Evolutionary conservation across 139 green algal genomes (phyloP).

Genomic region (Gonium pectorale): DNA sequence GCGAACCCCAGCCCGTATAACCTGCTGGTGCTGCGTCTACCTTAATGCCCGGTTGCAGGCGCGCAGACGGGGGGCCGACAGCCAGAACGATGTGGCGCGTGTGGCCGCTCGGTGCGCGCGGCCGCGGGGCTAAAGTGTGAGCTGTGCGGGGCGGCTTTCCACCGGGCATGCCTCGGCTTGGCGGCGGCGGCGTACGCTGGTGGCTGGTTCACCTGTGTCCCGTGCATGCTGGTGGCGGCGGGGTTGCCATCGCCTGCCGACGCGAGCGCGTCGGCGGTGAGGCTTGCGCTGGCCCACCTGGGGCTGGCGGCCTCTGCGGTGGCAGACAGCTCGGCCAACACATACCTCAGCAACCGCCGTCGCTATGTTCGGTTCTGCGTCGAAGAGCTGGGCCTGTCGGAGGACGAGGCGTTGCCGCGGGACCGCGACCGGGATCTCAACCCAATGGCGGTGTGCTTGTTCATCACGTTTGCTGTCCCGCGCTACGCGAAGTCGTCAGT

Average conservation of each 20-base stretch:
- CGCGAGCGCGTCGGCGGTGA: not conserved
- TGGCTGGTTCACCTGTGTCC: not conserved
- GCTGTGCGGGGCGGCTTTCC: not conserved
- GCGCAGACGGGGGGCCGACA: too few species aligned
- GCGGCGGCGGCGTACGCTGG: not conserved
- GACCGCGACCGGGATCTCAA: not conserved
- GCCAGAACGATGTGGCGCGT: too few species aligned
- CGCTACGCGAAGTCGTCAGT: not conserved
- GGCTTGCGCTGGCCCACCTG: not conserved
- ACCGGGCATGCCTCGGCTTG: not conserved
- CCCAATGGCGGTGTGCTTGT: not conserved
- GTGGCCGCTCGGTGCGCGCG: too few species aligned
- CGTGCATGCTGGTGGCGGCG: not conserved
- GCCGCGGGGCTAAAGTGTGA: not conserved
- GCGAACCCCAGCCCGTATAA: not conserved
- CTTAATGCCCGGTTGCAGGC: not conserved
- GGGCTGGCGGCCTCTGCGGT: not conserved
- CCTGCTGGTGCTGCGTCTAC: not conserved
- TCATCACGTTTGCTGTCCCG: not conserved
- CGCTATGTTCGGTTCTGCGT: not conserved
- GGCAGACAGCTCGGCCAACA: not conserved
- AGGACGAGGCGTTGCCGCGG: not conserved
- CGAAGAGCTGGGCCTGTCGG: not conserved
- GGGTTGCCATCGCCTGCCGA: not conserved
- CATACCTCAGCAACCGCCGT: not conserved